phyloP scores from a whole-genome alignment of 2,329 filamentous ascomycete genomes.

The Aureobasidium sp. region DNA sequence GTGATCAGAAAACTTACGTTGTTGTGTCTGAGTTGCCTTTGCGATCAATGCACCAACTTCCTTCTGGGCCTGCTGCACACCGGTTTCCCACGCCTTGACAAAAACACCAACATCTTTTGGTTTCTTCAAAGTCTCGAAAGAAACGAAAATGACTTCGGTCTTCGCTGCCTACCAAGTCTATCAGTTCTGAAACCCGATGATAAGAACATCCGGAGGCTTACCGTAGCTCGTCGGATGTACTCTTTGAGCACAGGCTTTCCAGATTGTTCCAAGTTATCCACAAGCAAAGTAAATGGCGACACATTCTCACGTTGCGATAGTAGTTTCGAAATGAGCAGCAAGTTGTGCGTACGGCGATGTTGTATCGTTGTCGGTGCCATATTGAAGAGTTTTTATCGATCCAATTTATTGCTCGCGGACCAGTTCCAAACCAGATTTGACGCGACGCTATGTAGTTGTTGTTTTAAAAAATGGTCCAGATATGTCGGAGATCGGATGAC shows the following conservation, averaged over 20 bases:
- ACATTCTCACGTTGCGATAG: slow-evolving; percentile 69
- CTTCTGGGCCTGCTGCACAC: slow-evolving; percentile 22
- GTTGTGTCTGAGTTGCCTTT: slow-evolving; percentile 6
- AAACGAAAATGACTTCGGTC: slow-evolving; percentile 64
- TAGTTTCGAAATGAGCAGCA: slow-evolving; percentile 74
- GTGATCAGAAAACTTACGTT: background rate
- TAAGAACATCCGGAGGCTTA: slow-evolving; percentile 22
- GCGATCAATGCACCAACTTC: slow-evolving; percentile 17
- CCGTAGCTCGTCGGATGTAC: slow-evolving; percentile 67
- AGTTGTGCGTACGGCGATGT: slow-evolving; percentile 74
- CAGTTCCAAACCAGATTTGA: background rate
- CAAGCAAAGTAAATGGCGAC: slow-evolving; percentile 76
- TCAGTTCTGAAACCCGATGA: background rate
- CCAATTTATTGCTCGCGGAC: background rate
- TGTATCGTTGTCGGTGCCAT: slow-evolving; percentile 52
- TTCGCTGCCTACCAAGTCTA: slow-evolving; percentile 45
- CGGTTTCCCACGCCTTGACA: slow-evolving; percentile 36
- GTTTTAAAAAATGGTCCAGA: no score
- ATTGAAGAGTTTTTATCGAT: slow-evolving; percentile 1
- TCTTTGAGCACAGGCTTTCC: slow-evolving; percentile 62
- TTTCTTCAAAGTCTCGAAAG: slow-evolving; percentile 64
- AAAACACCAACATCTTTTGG: slow-evolving; percentile 59
- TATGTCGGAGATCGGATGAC: no score
- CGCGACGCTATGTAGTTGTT: no score
- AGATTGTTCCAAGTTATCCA: slow-evolving; percentile 79